A percentile compares a stretch with the other conserved stretches of the same genome.
Evolutionary conservation across 1,139 yeast genomes (phyloP).

Genomic region (Candida mesenterica): DNA sequence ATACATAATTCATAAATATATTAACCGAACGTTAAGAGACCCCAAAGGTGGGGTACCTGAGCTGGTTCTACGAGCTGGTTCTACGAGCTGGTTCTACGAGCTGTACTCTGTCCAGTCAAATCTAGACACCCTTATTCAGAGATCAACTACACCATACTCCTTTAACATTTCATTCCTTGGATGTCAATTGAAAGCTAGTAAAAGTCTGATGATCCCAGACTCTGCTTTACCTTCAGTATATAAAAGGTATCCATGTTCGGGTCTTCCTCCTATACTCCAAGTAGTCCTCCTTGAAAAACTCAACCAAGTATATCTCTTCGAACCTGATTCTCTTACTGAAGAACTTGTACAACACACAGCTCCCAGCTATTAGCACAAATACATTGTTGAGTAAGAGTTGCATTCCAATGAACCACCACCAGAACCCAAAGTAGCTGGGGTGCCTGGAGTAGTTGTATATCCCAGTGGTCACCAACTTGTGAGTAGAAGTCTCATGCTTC

Average conservation of each 20-base stretch:
- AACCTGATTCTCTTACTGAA: constrained; percentile 62
- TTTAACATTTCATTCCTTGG: no score
- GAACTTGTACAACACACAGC: constrained; percentile 58
- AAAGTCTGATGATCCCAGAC: no score
- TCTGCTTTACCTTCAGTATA: constrained; percentile 22
- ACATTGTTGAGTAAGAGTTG: constrained; percentile 66
- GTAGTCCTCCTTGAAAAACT: constrained; percentile 73
- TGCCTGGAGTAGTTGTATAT: constrained; percentile 69
- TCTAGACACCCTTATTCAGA: no score
- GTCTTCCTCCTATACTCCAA: constrained; percentile 48
- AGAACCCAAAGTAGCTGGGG: constrained; percentile 90
- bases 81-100: no score
- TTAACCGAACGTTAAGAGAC: no score
- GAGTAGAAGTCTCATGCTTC: constrained; percentile 47
- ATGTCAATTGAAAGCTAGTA: no score
- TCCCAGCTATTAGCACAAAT: constrained; percentile 44
- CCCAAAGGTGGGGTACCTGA: no score
- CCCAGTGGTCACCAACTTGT: constrained; percentile 69
- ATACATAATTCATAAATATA: no score
- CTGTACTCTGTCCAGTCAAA: no score
- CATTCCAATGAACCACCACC: constrained; percentile 90
- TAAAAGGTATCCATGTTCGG: constrained; percentile 64
- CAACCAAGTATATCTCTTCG: constrained; percentile 65
- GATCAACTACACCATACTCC: no score
- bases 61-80: no score